Percentiles rank a stretch among this genome's conserved stretches.
phyloP scores from a whole-genome alignment of 2,329 filamentous ascomycete species.

The Drechslera avenae region DNA sequence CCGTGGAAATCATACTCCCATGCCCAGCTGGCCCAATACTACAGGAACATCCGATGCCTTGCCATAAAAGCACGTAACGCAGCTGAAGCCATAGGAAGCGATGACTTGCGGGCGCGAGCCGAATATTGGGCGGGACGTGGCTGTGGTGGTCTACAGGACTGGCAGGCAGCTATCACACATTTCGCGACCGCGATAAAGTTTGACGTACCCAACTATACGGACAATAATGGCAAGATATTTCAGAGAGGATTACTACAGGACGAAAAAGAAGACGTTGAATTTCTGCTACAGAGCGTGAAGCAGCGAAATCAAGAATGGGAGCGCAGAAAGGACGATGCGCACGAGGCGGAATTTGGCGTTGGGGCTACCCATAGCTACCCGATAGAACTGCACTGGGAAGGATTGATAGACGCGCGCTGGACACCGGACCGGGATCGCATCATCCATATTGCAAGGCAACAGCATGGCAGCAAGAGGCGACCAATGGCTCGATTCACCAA shows the following conservation, averaged over 20 bases:
- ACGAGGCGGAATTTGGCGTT: background rate
- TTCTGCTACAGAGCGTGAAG: constrained; percentile 8
- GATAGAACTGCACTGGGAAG: background rate
- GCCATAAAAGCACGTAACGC: constrained; percentile 15
- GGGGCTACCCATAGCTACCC: background rate
- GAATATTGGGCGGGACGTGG: constrained; percentile 30
- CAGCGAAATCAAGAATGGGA: background rate
- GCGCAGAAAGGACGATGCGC: background rate
- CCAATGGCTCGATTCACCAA: too few species aligned
- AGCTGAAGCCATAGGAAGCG: constrained; percentile 13
- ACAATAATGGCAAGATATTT: background rate
- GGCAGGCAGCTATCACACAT: constrained; percentile 10
- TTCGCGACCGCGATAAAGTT: constrained; percentile 15
- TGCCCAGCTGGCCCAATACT: background rate
- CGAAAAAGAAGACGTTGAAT: constrained; percentile 13
- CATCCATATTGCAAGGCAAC: background rate
- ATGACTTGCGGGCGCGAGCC: constrained; percentile 19
- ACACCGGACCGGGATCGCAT: constrained; percentile 5
- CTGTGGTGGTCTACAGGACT: constrained; percentile 14
- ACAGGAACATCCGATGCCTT: constrained; percentile 3
- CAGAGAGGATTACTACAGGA: constrained; percentile 2
- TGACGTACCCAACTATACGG: constrained; percentile 1
- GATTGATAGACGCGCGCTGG: background rate
- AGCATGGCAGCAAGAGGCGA: background rate
- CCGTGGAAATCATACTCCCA: background rate